Base-by-base conservation (phyloP, 805 yeast genomes). In the Pichia eremophila region DNA sequence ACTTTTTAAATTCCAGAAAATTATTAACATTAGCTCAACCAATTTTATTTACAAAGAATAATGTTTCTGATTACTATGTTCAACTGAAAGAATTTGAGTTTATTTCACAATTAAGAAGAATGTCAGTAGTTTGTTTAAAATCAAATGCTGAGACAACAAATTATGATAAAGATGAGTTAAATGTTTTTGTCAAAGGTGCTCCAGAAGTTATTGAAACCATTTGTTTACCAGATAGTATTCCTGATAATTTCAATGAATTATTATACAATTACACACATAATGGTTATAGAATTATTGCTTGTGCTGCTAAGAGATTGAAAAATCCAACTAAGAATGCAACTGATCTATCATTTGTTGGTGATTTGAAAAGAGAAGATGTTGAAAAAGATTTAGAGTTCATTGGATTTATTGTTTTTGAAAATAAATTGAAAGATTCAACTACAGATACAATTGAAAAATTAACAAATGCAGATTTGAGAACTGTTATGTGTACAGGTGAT, bases 401-500 rank as follows among this genome's bases (percentile, higher is more conserved):
- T 40, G 99, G 99, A 0, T 89, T 93, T 57, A 85, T 93, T 50
- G 73, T 93, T 4, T 93, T 93, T 68, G 98, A 93, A 61, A 93
- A 93, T 65, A 86, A 88, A 63, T 70, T 93, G 58, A 93, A 93
- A 60, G 67, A 73, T 1, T 70, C 83, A 0, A 84, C 96, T 0
- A 71, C 70, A 9, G 64, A 68, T 0, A 86, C 90, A 0, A 71
- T 93, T 44, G 53, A 64, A 12, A 73, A 77, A 49, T 70, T 93
- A 44, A 68, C 69, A 22, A 71, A 70, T 7, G 97, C 99, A 0
- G 72, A 77, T 22, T 74, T 93, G 44, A 72, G 97, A 55, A 85
- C 93, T 0, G 69, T 89, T 29, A 93, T 93, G 99, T 93, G 99
- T 64, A 93, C 99, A 0, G 99, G 99, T 46, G 99, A 93, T 64